phyloP scores from a whole-genome alignment of 2,329 filamentous ascomycete species.

The Xenosphaeropsis pyriputrescens region DNA sequence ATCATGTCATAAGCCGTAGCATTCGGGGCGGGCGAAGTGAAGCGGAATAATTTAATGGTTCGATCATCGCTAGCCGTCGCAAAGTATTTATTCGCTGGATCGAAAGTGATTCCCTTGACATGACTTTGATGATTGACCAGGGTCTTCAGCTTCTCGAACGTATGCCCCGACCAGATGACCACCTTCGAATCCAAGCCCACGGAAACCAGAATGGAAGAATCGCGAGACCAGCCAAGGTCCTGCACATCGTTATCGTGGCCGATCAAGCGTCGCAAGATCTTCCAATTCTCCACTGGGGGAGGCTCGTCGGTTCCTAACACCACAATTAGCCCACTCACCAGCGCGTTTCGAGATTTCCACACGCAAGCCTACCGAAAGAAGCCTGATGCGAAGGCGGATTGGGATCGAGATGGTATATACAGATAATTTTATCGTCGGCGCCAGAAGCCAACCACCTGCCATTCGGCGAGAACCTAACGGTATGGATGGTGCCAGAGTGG shows the following conservation, averaged over 20 bases:
- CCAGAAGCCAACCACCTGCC: slow-evolving; percentile 91
- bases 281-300: slow-evolving; percentile 94
- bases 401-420: slow-evolving; percentile 77
- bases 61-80: slow-evolving; percentile 95
- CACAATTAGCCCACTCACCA: not conserved
- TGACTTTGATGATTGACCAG: slow-evolving; percentile 88
- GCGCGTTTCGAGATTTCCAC: not conserved
- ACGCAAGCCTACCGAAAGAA: slow-evolving; percentile 53
- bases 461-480: slow-evolving; percentile 91
- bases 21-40: slow-evolving; percentile 80
- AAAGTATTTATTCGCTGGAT: slow-evolving; percentile 98
- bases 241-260: slow-evolving; percentile 98
- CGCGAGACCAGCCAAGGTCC: slow-evolving; percentile 91
- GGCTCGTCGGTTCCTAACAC: slow-evolving; percentile 61
- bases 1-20: slow-evolving; percentile 89
- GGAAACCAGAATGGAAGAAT: slow-evolving; percentile 89
- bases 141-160: slow-evolving; percentile 95
- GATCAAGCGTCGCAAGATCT: slow-evolving; percentile 81
- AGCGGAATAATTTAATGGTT: slow-evolving; percentile 92
- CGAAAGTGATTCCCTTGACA: slow-evolving; percentile 97
- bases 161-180: slow-evolving; percentile 95
- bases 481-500: slow-evolving; percentile 93
- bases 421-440: slow-evolving; percentile 97
- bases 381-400: slow-evolving; percentile 62
- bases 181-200: slow-evolving; percentile 96